Conservation (phyloP, 2,329 filamentous ascomycete genomes). For the Pestalotiopsis sp. region DNA sequence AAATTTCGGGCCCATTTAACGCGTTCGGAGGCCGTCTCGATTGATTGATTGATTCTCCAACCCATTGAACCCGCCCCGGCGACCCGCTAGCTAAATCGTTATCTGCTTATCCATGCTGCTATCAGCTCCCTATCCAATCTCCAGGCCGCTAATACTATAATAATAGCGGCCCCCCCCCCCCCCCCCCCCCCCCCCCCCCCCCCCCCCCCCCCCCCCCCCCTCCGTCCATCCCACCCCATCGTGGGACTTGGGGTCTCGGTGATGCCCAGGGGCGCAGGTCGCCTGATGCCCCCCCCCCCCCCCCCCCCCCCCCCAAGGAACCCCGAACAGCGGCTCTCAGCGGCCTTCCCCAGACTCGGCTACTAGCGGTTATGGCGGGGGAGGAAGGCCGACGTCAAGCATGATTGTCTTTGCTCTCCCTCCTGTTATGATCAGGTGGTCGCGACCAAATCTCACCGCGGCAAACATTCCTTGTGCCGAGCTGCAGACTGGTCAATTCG, state of each 20-base stretch:
- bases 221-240: no score
- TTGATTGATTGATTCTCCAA: background rate
- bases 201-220: no score
- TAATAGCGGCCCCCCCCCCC: background rate
- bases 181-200: no score
- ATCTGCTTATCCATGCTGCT: background rate
- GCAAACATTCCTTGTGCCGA: slow-evolving; percentile 21
- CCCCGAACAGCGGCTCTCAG: slow-evolving; percentile 14
- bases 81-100: background rate
- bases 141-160: background rate
- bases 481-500: background rate
- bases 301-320: background rate
- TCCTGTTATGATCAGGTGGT: slow-evolving; percentile 6
- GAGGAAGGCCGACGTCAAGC: background rate
- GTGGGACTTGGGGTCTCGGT: no score
- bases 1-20: background rate
- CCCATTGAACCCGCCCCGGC: background rate
- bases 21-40: background rate
- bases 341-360: slow-evolving; percentile 21
- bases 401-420: background rate
- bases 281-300: no score
- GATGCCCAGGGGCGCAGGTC: no score
- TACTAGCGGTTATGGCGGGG: slow-evolving; percentile 19
- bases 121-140: background rate
- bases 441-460: slow-evolving; percentile 25